These are phyloP conservation scores for Persicaria maculosa DNA, from an alignment of 148 eudicot species.

Conservation along the genomic window DNA sequence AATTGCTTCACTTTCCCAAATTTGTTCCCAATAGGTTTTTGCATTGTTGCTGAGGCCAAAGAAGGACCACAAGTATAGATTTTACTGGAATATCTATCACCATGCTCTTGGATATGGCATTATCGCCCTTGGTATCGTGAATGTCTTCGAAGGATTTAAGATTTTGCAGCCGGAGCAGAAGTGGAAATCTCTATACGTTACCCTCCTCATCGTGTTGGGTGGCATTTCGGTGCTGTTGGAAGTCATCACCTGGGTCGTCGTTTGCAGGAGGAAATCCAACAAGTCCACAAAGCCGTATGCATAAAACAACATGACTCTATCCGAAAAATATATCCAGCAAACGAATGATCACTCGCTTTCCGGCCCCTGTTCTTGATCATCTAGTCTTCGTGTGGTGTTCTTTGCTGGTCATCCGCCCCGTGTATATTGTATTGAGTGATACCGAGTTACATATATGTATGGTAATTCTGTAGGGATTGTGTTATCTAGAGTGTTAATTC, in stretches of 20 bases:
- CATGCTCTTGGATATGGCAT: slow-evolving; percentile 68
- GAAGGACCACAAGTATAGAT: slow-evolving; percentile 77
- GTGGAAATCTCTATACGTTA: slow-evolving; percentile 62
- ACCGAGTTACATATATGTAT: neutral
- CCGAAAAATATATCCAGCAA: neutral
- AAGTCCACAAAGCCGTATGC: slow-evolving; percentile 66
- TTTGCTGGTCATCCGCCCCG: neutral
- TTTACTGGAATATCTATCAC: slow-evolving; percentile 88
- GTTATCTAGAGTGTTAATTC: slow-evolving; percentile 1
- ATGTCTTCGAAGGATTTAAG: slow-evolving; percentile 78
- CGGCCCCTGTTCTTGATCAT: neutral
- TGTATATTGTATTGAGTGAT: neutral
- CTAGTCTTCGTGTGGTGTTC: neutral
- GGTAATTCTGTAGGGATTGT: slow-evolving; percentile 1
- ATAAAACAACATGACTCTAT: slow-evolving; percentile 16
- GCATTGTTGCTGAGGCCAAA: slow-evolving; percentile 82
- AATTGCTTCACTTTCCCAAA: slow-evolving; percentile 1
- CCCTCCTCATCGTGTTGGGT: slow-evolving; percentile 45
- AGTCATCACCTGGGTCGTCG: slow-evolving; percentile 69
- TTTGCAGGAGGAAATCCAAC: slow-evolving; percentile 43
- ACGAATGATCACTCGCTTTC: neutral
- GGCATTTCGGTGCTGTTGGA: slow-evolving; percentile 54
- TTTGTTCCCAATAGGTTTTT: slow-evolving; percentile 38
- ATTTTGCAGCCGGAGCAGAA: slow-evolving; percentile 66
- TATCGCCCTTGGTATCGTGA: slow-evolving; percentile 64